phyloP scores from a whole-genome alignment of 352 stramenopile genomes.

The Phytophthora pluvialis region DNA sequence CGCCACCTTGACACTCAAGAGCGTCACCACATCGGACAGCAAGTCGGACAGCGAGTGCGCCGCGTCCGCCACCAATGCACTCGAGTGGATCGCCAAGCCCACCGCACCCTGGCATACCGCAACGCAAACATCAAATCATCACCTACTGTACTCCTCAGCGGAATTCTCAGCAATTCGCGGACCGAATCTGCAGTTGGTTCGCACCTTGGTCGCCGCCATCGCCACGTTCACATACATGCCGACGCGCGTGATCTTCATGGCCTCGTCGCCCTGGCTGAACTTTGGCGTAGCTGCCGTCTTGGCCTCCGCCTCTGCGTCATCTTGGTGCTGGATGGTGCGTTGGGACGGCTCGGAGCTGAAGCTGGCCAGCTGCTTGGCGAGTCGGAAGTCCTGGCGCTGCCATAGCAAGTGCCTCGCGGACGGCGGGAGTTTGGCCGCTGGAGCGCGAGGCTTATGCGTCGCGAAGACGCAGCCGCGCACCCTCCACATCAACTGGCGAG shows the following conservation, averaged over 20 bases:
- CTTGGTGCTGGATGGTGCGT: constrained; percentile 9
- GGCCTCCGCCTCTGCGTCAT: constrained; percentile 2
- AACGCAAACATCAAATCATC: not conserved
- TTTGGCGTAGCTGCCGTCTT: constrained; percentile 1
- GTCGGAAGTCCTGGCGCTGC: constrained; percentile 24
- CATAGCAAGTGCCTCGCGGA: constrained; percentile 12
- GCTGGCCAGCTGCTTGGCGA: constrained; percentile 25
- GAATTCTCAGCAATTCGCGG: constrained; percentile 15
- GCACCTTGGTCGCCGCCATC: constrained; percentile 91
- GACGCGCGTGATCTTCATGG: constrained; percentile 91
- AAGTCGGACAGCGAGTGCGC: constrained; percentile 97
- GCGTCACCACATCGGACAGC: constrained; percentile 96
- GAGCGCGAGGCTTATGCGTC: constrained; percentile 14
- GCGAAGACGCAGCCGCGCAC: constrained; percentile 29
- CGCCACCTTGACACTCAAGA: constrained; percentile 93
- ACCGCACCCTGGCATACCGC: constrained; percentile 58
- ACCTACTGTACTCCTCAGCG: constrained; percentile 4
- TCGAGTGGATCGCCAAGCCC: constrained; percentile 84
- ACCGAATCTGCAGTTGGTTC: not conserved
- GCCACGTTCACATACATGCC: constrained; percentile 94
- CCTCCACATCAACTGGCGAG: constrained; percentile 27
- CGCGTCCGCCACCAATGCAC: constrained; percentile 95
- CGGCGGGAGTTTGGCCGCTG: not conserved
- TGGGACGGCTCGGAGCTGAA: constrained; percentile 25
- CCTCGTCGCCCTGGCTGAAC: constrained; percentile 53